These are phyloP conservation scores for Backusella australiensis DNA, from an alignment of 192 early-diverging fungal species.

Conservation along the genomic window DNA sequence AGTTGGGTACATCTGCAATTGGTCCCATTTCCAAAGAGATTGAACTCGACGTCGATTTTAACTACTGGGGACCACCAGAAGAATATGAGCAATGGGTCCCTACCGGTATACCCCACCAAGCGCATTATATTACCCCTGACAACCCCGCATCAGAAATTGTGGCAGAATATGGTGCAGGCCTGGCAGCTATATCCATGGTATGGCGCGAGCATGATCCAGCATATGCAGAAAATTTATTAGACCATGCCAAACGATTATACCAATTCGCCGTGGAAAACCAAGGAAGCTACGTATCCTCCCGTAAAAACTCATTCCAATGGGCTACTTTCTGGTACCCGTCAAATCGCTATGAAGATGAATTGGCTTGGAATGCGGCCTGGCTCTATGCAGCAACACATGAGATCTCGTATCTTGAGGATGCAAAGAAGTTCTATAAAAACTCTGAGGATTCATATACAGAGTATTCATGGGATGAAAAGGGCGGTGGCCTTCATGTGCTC, in stretches of 20 bases:
- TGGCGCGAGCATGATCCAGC: slow-evolving; percentile 46
- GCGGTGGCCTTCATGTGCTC: slow-evolving; percentile 40
- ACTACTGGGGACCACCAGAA: slow-evolving; percentile 56
- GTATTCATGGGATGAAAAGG: slow-evolving; percentile 56
- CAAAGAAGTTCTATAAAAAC: slow-evolving; percentile 35
- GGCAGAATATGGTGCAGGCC: slow-evolving; percentile 53
- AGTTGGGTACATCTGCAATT: slow-evolving; percentile 32
- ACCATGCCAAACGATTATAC: slow-evolving; percentile 48
- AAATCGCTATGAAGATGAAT: slow-evolving; percentile 48
- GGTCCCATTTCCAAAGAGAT: slow-evolving; percentile 36
- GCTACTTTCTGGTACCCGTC: slow-evolving; percentile 50
- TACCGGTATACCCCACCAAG: slow-evolving; percentile 30
- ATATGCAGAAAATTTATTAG: slow-evolving; percentile 42
- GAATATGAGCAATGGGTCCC: slow-evolving; percentile 45
- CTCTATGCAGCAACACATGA: slow-evolving; percentile 53
- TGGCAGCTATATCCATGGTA: slow-evolving; percentile 52
- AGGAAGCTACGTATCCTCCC: slow-evolving; percentile 33
- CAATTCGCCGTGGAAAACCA: slow-evolving; percentile 37
- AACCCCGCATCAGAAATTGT: slow-evolving; percentile 36
- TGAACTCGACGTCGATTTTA: slow-evolving; percentile 46
- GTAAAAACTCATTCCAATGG: slow-evolving; percentile 38
- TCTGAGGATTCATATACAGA: slow-evolving; percentile 26
- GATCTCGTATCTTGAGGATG: slow-evolving; percentile 39
- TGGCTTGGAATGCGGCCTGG: slow-evolving; percentile 59
- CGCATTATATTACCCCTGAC: slow-evolving; percentile 30